Base-by-base conservation (phyloP, 2,329 filamentous ascomycete species). In the Exophiala viscosa region DNA sequence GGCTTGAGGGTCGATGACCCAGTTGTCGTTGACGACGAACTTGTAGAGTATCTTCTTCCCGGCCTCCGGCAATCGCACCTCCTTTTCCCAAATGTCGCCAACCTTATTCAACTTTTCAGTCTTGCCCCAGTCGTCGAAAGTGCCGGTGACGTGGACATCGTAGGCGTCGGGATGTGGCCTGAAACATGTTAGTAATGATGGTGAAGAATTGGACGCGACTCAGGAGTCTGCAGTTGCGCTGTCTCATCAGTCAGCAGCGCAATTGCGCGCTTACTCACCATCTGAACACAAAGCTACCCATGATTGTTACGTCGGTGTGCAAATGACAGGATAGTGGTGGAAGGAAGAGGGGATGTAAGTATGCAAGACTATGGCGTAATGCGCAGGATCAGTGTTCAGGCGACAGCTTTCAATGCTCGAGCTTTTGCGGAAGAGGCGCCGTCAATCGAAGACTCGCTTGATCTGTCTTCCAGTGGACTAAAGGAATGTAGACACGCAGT, bases 21-120 rank as follows among this genome's bases (percentile, higher is more conserved):
- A 99, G 63, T 81, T 82, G 62, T 88, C 89, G 80, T 99, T 90
- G 62, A 96, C 92, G 64, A 99, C 88, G 71, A 96, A 99, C 92
- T 99, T 99, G 84, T 96, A 99, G 67, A 86, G 85, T 63, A 95
- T 86, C 75, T 93, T 96, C 59, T 85, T 76, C 44, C 76, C 74
- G 13, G 76, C 73, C 50, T 82, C 76, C 45, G 86, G 77, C 32
- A 97, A 78, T 48, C 82, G 76, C 55, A 99, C 90, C 32, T 83
- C 82, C 78, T 96, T 96, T 72, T 87, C 79, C 71, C 95, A 95
- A 59, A 70, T 69, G 44, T 83, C 77, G 67, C 81, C 87, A 36
- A 83, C 79, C 74, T 89, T 90, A 43, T 90, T 84, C 52, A 99
- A 81, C 76, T 87, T 82, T 70, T 92, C 82, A 51, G 84, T 90